These are phyloP conservation scores for Periglandula ipomoeae DNA, from an alignment of 2,329 filamentous ascomycete species.

Conservation along the genomic window DNA sequence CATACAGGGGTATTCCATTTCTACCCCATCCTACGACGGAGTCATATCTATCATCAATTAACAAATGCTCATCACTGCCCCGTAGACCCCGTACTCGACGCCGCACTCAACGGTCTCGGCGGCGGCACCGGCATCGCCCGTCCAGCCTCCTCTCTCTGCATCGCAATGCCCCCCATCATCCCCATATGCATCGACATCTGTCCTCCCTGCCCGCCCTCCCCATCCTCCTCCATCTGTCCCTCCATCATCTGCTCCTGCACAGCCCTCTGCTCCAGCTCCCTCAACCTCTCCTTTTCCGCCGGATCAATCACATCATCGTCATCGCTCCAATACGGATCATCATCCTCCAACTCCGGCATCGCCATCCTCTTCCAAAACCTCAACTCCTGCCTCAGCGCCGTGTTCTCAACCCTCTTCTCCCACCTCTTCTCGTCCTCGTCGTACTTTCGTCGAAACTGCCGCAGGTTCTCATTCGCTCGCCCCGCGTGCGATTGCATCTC, in stretches of 20 bases:
- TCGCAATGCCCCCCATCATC: constrained; percentile 28
- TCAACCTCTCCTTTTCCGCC: constrained; percentile 48
- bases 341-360: constrained; percentile 49
- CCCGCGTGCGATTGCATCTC: constrained; percentile 55
- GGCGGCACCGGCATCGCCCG: constrained; percentile 21
- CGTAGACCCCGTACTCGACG: constrained; percentile 34
- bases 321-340: constrained; percentile 54
- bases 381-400: constrained; percentile 46
- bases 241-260: constrained; percentile 28
- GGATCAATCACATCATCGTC: constrained; percentile 56
- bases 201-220: constrained; percentile 21
- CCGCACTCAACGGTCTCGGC: constrained; percentile 28
- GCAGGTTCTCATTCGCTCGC: constrained; percentile 47
- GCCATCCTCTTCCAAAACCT: constrained; percentile 60
- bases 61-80: constrained; percentile 18
- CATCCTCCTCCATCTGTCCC: constrained; percentile 24
- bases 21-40: neutral
- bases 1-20: constrained; percentile 16
- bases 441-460: constrained; percentile 45
- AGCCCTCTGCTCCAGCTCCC: constrained; percentile 38
- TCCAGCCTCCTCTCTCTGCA: constrained; percentile 27
- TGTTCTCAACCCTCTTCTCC: constrained; percentile 43
- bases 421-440: constrained; percentile 47
- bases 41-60: neutral
- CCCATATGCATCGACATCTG: constrained; percentile 10